Base-by-base conservation (phyloP, 2,329 filamentous ascomycete species). In the Emergomyces orientalis region DNA sequence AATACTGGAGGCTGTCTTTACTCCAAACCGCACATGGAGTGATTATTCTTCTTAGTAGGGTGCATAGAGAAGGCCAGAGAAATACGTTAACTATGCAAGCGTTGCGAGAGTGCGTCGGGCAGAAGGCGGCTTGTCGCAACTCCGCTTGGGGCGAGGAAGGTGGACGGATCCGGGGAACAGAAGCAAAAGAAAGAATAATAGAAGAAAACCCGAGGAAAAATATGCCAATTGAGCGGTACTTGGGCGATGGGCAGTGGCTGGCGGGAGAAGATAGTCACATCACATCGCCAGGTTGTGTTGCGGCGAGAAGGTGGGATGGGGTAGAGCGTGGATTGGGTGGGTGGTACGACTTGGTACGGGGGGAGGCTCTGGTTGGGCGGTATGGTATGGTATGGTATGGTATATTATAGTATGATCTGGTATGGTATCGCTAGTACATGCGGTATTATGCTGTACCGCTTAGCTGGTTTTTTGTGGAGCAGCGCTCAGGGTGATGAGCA, bases 241-340 rank as follows among this genome's bases (percentile, higher is more conserved):
- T 60, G 59, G 47, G 43, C 59, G 45, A 39, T 11, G 43, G 59
- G 32, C 43, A 39, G 59, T 52, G 59, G 59, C 59, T 49, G 59
- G 59, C 59, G 43, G 59, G 59, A 60, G 45, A 52, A 11, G 37
- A 47, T 22, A 43, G 17, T 59, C 56, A 43, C 56, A 27, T 45
- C 39, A 14, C 25, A 27, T 32, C 25, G 17, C 56, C 39, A 30
- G 39, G 25, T n/a, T 27, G 13, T 27, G 25, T 25, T n/a, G 25
- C 25, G 37, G 19, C n/a, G 22, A 30, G 39, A 32, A n/a, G 56
- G 56, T 59, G 56, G 56, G 56, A 47, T 59, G 56, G 52, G 30
- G n/a, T 32, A 14, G 51, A 32, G 3, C 7, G 32, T 32, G 56
- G 56, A 47, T 59, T 39, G 37, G 30, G 5, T 58, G 55, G 34